phyloP scores from a whole-genome alignment of 495 filamentous ascomycete genomes.

The Penicillium malachiteum region DNA sequence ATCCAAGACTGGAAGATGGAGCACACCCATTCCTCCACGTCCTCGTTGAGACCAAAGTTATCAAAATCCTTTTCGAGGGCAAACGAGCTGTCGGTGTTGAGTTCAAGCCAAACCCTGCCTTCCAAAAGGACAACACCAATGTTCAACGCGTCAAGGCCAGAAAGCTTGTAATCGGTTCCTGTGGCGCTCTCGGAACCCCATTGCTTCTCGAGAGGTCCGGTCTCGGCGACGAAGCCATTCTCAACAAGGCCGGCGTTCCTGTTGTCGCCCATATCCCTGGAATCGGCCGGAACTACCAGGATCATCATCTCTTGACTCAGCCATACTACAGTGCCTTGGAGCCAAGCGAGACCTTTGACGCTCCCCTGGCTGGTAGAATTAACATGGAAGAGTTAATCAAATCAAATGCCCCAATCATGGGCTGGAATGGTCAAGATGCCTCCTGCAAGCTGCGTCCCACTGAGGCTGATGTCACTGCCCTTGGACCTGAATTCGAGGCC shows the following conservation, averaged over 20 bases:
- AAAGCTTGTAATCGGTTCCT: not conserved
- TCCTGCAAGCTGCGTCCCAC: slow-evolving; percentile 1
- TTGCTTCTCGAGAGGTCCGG: slow-evolving; percentile 2
- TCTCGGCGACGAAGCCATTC: not conserved
- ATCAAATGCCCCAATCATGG: slow-evolving; percentile 1
- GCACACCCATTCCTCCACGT: slow-evolving; percentile 1
- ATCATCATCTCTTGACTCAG: slow-evolving; percentile 2
- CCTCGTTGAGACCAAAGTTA: slow-evolving; percentile 2
- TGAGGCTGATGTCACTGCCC: not conserved
- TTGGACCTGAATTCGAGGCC: slow-evolving; percentile 1
- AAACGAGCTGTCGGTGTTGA: not conserved
- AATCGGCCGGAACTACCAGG: not conserved
- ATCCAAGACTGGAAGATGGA: slow-evolving; percentile 1
- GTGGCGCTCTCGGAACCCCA: not conserved
- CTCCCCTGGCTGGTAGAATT: not conserved
- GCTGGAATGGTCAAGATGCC: not conserved
- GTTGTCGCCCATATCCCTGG: not conserved
- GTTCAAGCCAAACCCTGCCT: slow-evolving; percentile 1
- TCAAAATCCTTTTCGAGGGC: slow-evolving; percentile 1
- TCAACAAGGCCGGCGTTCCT: not conserved
- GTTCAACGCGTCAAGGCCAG: slow-evolving; percentile 1
- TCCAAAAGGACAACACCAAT: not conserved
- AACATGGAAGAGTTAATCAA: slow-evolving; percentile 1
- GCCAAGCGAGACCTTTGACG: not conserved
- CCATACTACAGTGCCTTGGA: slow-evolving; percentile 1